These are phyloP conservation scores for Conticribra guillardii DNA, from an alignment of 108 stramenopile genomes.

Conservation along the genomic window DNA sequence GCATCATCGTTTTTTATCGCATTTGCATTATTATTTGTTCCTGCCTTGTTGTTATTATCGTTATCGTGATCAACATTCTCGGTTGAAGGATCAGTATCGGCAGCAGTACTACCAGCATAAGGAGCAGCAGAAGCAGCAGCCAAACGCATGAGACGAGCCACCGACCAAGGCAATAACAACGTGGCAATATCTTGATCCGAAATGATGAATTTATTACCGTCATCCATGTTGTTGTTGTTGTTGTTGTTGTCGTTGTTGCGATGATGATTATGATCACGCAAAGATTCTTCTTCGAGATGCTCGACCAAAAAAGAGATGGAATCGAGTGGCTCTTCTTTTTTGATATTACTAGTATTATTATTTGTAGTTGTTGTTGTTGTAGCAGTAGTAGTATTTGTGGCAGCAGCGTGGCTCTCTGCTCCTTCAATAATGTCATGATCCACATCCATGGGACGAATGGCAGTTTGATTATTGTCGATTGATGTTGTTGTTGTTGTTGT, in stretches of 20 bases:
- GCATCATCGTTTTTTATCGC: not conserved
- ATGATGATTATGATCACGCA: too few species aligned
- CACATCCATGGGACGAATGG: not conserved
- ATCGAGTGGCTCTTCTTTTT: not conserved
- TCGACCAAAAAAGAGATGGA: slow-evolving; percentile 18
- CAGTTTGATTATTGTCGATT: not conserved
- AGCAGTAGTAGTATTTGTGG: too few species aligned
- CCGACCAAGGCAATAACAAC: slow-evolving; percentile 44
- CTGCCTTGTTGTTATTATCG: too few species aligned
- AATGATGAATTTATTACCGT: not conserved
- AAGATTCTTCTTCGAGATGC: not conserved
- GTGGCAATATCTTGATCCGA: slow-evolving; percentile 41
- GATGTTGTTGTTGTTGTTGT: not conserved
- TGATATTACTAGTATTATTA: not conserved
- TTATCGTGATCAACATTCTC: too few species aligned
- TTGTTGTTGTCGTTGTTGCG: not conserved
- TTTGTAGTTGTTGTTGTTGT: not conserved
- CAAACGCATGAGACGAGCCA: slow-evolving; percentile 21
- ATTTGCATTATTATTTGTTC: not conserved
- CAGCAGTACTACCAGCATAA: not conserved
- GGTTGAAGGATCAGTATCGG: too few species aligned
- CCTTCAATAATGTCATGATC: slow-evolving; percentile 9
- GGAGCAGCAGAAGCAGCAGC: slow-evolving; percentile 6
- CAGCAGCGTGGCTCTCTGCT: too few species aligned
- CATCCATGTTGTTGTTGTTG: not conserved